Conservation (phyloP, 352 stramenopile genomes). For the Pythium graminicola region DNA sequence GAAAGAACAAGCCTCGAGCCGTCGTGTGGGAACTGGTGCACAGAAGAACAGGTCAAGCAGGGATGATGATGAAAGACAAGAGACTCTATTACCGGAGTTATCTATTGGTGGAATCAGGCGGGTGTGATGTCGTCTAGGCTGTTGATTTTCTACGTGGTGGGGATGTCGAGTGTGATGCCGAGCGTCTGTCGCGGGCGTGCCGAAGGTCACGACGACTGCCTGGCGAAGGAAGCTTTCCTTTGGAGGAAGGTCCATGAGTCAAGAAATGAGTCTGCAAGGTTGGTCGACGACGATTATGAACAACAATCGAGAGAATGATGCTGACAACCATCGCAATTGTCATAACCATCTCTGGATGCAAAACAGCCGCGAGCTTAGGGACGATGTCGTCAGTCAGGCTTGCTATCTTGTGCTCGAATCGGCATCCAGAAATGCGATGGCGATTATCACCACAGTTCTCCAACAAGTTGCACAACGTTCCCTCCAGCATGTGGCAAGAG, state of each 20-base stretch:
- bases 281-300: slow-evolving; percentile 32
- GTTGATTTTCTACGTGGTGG: slow-evolving; percentile 20
- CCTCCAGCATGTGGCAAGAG: slow-evolving; percentile 90
- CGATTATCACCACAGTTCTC: slow-evolving; percentile 66
- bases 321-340: slow-evolving; percentile 40
- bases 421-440: slow-evolving; percentile 54
- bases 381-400: slow-evolving; percentile 66
- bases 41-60: no score
- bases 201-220: slow-evolving; percentile 27
- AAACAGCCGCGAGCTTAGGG: slow-evolving; percentile 33
- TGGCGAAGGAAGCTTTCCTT: slow-evolving; percentile 20
- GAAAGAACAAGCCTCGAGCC: background rate
- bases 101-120: slow-evolving; percentile 9
- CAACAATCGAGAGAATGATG: slow-evolving; percentile 56
- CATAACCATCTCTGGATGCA: slow-evolving; percentile 54
- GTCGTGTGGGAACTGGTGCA: background rate
- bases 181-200: slow-evolving; percentile 15
- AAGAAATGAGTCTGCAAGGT: slow-evolving; percentile 21
- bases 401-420: slow-evolving; percentile 73
- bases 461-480: slow-evolving; percentile 77
- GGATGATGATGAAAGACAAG: background rate
- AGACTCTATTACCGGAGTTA: slow-evolving; percentile 4
- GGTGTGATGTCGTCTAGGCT: slow-evolving; percentile 1
- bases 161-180: slow-evolving; percentile 15
- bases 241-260: slow-evolving; percentile 13